Base-by-base conservation (phyloP, 805 yeast species). In the Candida berthetii region DNA sequence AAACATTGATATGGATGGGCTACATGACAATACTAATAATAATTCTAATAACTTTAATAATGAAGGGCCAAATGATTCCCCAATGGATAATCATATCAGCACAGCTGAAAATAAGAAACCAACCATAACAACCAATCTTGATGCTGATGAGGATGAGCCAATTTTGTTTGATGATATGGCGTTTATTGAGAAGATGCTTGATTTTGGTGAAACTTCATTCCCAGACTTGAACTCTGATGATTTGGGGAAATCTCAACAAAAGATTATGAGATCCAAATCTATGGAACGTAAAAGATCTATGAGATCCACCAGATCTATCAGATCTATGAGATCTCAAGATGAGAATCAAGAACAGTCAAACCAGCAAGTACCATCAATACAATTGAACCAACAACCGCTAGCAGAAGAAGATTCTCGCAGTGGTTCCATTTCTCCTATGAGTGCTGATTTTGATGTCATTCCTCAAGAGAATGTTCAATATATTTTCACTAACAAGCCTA, bases 171-270 rank as follows among this genome's bases (percentile, higher is more conserved):
- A 60, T 28, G 70, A 66, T 37, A 43, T 65, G 36, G 68, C 60
- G n/a, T 61, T 64, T 43, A 48, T 67, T 25, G 65, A 68, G 6
- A 64, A 62, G 27, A 48, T 68, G 31, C 62, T 63, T 25, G 72
- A 68, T 15, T 55, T 56, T 24, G 69, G 69, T 32, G 74, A 69
- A 38, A 66, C 71, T 2, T 51, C 64, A 1, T 65, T 69, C 42
- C 69, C 62, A 4, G 60, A 61, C 42, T 39, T 57, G 24, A 52
- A 47, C 14, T 41, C 55, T n/a, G 38, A 53, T 8, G 60, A 61
- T 42, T 52, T 62, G 3, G 65, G 62, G 17, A 48, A 54, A 25
- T 53, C 50, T 4, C 52, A 56, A 34, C 42, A 60, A 18, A 61
- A 57, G 39, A 39, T 58, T 17, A 52, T 55, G 42, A 58, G 65